Evolutionary conservation across 305 asterid genomes (phyloP).

Genomic region (Fraxinus floribunda): DNA sequence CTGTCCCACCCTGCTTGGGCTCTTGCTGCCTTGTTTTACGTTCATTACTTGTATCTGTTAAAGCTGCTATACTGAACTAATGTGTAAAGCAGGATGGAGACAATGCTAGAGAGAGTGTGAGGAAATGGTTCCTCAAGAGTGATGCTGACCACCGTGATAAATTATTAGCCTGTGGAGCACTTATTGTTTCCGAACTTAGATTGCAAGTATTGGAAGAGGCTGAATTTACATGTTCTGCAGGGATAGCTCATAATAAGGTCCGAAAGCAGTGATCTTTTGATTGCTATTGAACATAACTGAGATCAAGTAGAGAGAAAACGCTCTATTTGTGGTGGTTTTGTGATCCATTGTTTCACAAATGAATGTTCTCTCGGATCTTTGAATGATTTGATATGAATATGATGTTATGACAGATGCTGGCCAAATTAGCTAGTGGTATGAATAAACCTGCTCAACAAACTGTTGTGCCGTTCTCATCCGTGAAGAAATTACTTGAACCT

Average conservation of each 20-base stretch:
- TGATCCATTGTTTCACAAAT: neutral
- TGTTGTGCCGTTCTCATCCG: conserved; percentile 73
- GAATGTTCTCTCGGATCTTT: neutral
- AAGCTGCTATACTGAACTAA: conserved; percentile 6
- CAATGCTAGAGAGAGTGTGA: conserved; percentile 43
- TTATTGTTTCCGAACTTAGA: conserved; percentile 84
- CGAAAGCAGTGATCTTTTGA: neutral
- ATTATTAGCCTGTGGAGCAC: conserved; percentile 86
- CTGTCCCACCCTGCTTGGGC: neutral
- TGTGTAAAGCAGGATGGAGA: conserved; percentile 48
- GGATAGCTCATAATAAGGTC: conserved; percentile 96
- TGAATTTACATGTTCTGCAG: conserved; percentile 91
- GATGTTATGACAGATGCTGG: conserved; percentile 72
- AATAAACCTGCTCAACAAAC: conserved; percentile 98
- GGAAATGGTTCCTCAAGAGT: conserved; percentile 57
- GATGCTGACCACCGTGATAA: conserved; percentile 67
- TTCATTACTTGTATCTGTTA: conserved; percentile 16
- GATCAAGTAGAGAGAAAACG: neutral
- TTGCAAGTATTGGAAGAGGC: conserved; percentile 76
- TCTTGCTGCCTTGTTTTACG: conserved; percentile 11
- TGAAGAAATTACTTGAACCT: conserved; percentile 61
- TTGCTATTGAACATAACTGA: neutral
- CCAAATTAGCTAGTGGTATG: conserved; percentile 95
- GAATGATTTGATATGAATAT: conserved; percentile 9
- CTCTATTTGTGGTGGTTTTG: neutral